phyloP scores from a whole-genome alignment of 768 basidiomycete species.

The Astraeus odoratus region DNA sequence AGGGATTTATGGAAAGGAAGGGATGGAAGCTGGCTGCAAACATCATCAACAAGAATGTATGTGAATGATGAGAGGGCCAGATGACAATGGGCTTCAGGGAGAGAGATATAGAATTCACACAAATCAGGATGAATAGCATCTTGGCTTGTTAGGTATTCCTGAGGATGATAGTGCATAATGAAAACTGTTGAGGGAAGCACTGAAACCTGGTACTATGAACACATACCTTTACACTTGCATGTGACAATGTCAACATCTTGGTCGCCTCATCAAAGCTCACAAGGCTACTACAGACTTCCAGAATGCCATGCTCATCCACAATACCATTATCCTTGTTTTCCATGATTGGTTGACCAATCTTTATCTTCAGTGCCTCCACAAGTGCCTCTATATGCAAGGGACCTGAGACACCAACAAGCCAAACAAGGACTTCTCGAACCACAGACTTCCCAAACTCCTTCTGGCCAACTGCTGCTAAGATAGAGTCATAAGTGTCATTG shows the following conservation, averaged over 20 bases:
- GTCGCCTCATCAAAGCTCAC: conserved; percentile 11
- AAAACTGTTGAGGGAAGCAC: too few species aligned
- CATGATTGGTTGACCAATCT: not conserved
- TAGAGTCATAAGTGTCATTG: conserved; percentile 16
- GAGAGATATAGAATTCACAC: conserved; percentile 2
- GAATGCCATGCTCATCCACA: conserved; percentile 5
- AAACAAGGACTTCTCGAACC: conserved; percentile 7
- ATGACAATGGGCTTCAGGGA: not conserved
- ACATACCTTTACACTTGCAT: conserved; percentile 19
- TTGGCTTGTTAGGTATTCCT: conserved; percentile 13
- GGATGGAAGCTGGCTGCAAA: not conserved
- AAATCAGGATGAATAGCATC: not conserved
- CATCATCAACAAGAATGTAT: not conserved
- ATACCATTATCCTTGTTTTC: conserved; percentile 6
- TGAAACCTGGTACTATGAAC: fast-evolving
- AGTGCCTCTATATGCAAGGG: conserved; percentile 10
- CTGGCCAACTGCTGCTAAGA: conserved; percentile 8
- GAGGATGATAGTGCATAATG: too few species aligned
- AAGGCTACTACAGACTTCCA: conserved; percentile 12
- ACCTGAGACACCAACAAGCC: conserved; percentile 12
- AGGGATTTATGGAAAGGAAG: not conserved
- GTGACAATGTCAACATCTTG: conserved; percentile 9
- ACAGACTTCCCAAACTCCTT: not conserved
- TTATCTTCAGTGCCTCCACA: conserved; percentile 10
- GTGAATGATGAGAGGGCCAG: not conserved